Base-by-base conservation (phyloP, 176 grass and related monocot genomes). In the Rhynchospora pubera region DNA sequence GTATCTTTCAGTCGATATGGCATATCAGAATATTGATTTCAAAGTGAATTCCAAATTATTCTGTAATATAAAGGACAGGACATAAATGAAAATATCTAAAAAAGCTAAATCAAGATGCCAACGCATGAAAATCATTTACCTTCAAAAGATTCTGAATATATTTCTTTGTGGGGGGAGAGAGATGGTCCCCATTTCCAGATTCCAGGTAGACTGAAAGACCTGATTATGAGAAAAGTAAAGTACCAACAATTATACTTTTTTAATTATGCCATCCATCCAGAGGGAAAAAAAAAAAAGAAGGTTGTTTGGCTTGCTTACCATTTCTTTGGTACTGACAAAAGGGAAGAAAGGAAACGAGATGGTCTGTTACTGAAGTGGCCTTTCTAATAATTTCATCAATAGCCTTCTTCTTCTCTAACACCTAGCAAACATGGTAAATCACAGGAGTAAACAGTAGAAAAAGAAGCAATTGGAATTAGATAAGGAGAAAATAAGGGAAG, bases 101-200 rank as follows among this genome's bases (percentile, higher is more conserved):
- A 65, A 42, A 67, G 47, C 23, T 48, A 32, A 73, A 85, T 62
- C 9, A 8, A 26, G 22, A 32, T 64, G 12, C 7, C 74, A 80
- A 26, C 59, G 19, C 1, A 13, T 13, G 34, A 1, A 46, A 70
- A 71, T 15, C 15, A 56, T 67, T 3, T 84, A 94, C 89, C 92
- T 90, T 98, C 7, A 98, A 86, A 91, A 98, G 89, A 80, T 91
- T 91, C 87, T 91, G 90, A 68, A 98, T 87, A 75, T 77, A 91
- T 19, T 90, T 94, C 82, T 86, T 93, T 57, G 19, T 71, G 30
- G 81, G 26, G 77, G 88, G 43, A 18, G 87, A 72, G 52, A 98
- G 90, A 8, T 79, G 83, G 63, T 90, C 60, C 12, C 90, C 96
- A 80, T 63, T 68, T 72, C 84, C 89, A 65, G 92, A 93, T 24